A percentile compares a stretch with the other conserved stretches of the same genome.
Evolutionary conservation across 2,329 filamentous ascomycete genomes (phyloP).

Genomic region (Aspergillus texensis): DNA sequence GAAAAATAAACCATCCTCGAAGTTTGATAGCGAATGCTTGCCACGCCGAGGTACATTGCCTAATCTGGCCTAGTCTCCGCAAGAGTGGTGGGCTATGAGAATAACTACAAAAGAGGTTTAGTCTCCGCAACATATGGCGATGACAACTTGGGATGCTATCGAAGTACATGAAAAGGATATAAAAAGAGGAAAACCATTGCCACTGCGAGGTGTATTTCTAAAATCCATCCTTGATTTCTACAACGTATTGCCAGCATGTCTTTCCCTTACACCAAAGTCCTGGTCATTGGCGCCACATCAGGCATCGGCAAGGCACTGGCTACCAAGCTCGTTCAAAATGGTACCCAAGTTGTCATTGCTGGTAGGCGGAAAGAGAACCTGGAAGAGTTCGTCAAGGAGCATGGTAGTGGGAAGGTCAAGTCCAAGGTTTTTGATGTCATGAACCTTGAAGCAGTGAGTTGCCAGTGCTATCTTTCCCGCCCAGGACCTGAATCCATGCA

Average conservation of each 20-base stretch:
- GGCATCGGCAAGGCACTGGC: slow-evolving; percentile 54
- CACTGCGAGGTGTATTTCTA: background rate
- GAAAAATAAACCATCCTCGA: background rate
- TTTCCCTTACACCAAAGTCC: slow-evolving; percentile 55
- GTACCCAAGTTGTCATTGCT: slow-evolving; percentile 51
- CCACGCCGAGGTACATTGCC: background rate
- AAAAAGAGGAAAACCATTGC: background rate
- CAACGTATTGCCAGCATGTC: slow-evolving; percentile 33
- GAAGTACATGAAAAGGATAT: background rate
- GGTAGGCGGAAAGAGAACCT: slow-evolving; percentile 57
- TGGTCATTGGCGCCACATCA: slow-evolving; percentile 55
- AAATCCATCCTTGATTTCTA: background rate
- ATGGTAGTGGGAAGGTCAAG: slow-evolving; percentile 51
- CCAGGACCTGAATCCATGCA: background rate
- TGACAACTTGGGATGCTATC: no score
- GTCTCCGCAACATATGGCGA: background rate
- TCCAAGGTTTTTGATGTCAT: slow-evolving; percentile 55
- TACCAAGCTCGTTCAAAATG: slow-evolving; percentile 51
- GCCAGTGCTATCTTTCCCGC: background rate
- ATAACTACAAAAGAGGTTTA: background rate
- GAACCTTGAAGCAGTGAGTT: slow-evolving; percentile 48
- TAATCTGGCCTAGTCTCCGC: background rate
- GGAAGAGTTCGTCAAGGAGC: slow-evolving; percentile 49
- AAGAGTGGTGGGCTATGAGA: background rate
- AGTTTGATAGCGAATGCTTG: background rate